phyloP scores from a whole-genome alignment of 1,284 basidiomycete species.

The Cystobasidium pallidum region DNA sequence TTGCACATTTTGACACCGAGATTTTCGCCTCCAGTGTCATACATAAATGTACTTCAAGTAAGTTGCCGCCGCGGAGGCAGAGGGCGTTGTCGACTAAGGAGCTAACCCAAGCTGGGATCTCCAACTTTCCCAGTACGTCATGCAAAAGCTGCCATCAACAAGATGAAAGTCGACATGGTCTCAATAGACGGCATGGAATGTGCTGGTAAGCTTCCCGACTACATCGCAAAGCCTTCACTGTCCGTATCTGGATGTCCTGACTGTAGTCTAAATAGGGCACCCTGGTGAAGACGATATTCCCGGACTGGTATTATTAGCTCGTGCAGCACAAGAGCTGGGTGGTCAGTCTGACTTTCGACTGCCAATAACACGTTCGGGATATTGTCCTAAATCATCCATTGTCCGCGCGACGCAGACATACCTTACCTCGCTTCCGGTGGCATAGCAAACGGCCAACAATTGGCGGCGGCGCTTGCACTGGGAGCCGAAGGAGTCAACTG shows the following conservation, averaged over 20 bases:
- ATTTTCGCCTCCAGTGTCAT: slow-evolving; percentile 64
- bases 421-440: slow-evolving; percentile 79
- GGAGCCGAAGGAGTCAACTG: slow-evolving; percentile 65
- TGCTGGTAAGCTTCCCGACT: too few relatives aligned
- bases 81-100: not conserved
- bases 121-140: slow-evolving; percentile 32
- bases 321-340: slow-evolving; percentile 77
- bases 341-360: not conserved
- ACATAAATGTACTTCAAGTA: slow-evolving; percentile 80
- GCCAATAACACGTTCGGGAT: too few relatives aligned
- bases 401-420: slow-evolving; percentile 58
- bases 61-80: not conserved
- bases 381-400: too few relatives aligned
- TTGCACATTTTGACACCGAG: too few relatives aligned
- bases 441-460: slow-evolving; percentile 65
- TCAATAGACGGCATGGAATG: slow-evolving; percentile 59
- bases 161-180: slow-evolving; percentile 40
- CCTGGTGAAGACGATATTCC: slow-evolving; percentile 95
- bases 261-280: slow-evolving; percentile 67
- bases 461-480: slow-evolving; percentile 78
- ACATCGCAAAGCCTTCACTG: too few relatives aligned
- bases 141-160: slow-evolving; percentile 32
- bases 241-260: too few relatives aligned
- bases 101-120: not conserved
- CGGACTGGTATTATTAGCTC: slow-evolving; percentile 82